phyloP scores from a whole-genome alignment of 257 asterid species.

The Striga asiatica region DNA sequence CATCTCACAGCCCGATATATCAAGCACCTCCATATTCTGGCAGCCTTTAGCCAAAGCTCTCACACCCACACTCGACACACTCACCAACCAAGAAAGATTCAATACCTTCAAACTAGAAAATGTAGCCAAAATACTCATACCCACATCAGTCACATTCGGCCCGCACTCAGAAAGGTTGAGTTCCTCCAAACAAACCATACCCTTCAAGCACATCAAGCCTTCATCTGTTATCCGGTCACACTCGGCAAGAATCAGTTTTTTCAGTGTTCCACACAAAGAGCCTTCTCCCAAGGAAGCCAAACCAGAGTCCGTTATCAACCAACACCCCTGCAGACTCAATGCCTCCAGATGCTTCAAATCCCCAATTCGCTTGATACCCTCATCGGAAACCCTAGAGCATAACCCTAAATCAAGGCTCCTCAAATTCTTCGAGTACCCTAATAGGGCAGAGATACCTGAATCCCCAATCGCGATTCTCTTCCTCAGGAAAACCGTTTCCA shows the following conservation, averaged over 20 bases:
- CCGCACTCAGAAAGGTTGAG: constrained; percentile 22
- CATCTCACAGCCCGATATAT: constrained; percentile 21
- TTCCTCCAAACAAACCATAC: constrained; percentile 18
- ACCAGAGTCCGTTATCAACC: constrained; percentile 17
- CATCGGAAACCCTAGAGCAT: constrained; percentile 20
- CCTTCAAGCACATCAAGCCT: constrained; percentile 18
- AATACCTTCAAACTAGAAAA: constrained; percentile 15
- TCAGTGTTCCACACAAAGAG: constrained; percentile 9
- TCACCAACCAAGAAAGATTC: constrained; percentile 23
- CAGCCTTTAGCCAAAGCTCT: constrained; percentile 18
- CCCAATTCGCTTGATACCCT: constrained; percentile 18
- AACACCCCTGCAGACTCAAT: constrained; percentile 23
- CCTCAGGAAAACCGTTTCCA: constrained; percentile 14
- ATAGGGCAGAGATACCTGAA: constrained; percentile 17
- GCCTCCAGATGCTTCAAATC: constrained; percentile 8
- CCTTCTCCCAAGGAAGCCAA: constrained; percentile 15
- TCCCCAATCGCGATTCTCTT: constrained; percentile 14
- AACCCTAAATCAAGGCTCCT: constrained; percentile 18
- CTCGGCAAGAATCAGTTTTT: constrained; percentile 18
- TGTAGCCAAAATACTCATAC: constrained; percentile 6
- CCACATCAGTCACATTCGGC: constrained; percentile 15
- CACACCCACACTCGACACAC: constrained; percentile 16
- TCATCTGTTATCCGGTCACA: constrained; percentile 22
- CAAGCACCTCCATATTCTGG: constrained; percentile 14
- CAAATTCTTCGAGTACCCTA: constrained; percentile 15